These are phyloP conservation scores for Parsonsia alboflavescens DNA, from an alignment of 257 asterid species.

Conservation along the genomic window DNA sequence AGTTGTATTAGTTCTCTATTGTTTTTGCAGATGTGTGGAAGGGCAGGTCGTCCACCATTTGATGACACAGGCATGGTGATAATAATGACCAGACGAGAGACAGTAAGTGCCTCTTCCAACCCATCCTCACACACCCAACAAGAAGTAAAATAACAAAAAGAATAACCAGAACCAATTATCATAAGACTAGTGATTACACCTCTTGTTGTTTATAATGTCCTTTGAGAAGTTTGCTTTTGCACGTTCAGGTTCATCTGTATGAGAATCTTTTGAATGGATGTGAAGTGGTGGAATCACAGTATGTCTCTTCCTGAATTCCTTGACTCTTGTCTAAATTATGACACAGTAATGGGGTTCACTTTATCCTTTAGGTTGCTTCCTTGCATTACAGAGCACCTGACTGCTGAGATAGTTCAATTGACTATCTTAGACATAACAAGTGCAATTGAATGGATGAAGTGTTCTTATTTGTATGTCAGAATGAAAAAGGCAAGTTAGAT, in stretches of 20 bases:
- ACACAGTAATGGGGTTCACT: slow-evolving; percentile 26
- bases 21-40: slow-evolving; percentile 83
- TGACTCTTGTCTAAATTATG: neutral
- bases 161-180: neutral
- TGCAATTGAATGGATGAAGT: slow-evolving; percentile 95
- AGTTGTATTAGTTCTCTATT: neutral
- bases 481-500: slow-evolving; percentile 77
- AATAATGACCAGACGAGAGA: slow-evolving; percentile 96
- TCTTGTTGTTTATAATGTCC: slow-evolving; percentile 10
- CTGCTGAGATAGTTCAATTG: slow-evolving; percentile 96
- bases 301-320: slow-evolving; percentile 35
- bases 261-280: slow-evolving; percentile 92
- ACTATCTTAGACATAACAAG: slow-evolving; percentile 79
- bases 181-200: neutral
- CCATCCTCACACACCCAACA: neutral
- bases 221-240: slow-evolving; percentile 12
- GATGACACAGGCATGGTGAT: slow-evolving; percentile 93
- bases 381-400: slow-evolving; percentile 84
- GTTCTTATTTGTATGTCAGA: slow-evolving; percentile 90
- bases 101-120: slow-evolving; percentile 40
- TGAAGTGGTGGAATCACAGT: slow-evolving; percentile 98
- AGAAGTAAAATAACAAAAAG: neutral
- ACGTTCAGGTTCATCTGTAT: slow-evolving; percentile 76
- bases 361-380: slow-evolving; percentile 70
- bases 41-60: slow-evolving; percentile 99